Evolutionary conservation across 2,329 filamentous ascomycete species (phyloP).

Genomic region (Calonectria montana): DNA sequence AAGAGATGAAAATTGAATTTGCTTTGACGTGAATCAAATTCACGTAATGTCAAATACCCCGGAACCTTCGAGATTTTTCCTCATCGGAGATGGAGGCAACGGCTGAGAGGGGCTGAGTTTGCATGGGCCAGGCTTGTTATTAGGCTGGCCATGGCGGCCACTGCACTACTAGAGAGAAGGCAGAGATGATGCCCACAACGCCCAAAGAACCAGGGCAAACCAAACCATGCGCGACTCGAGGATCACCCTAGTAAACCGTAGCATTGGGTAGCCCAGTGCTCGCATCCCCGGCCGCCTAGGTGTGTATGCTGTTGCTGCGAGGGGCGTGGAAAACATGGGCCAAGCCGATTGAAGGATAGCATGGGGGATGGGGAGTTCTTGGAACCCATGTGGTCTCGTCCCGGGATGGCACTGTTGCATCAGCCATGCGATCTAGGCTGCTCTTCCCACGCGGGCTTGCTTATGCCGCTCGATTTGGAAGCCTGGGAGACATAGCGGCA

Average conservation of each 20-base stretch:
- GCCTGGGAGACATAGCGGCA: conserved; percentile 3
- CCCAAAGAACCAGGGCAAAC: conserved; percentile 15
- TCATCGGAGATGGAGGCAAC: conserved; percentile 10
- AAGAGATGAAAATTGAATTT: not conserved
- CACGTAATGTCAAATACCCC: not conserved
- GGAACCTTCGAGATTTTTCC: not conserved
- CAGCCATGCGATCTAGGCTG: conserved; percentile 34
- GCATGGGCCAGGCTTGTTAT: conserved; percentile 4
- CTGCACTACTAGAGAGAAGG: not conserved
- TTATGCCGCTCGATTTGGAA: conserved; percentile 20
- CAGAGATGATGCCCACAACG: conserved; percentile 13
- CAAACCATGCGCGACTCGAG: conserved; percentile 16
- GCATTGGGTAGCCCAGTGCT: conserved; percentile 17
- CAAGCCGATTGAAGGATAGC: conserved; percentile 14
- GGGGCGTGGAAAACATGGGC: conserved; percentile 23
- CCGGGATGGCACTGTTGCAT: conserved; percentile 48
- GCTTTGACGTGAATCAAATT: not conserved
- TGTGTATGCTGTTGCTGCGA: conserved; percentile 16
- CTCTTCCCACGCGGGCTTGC: conserved; percentile 20
- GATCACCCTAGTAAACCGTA: conserved; percentile 17
- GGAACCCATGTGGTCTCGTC: conserved; percentile 41
- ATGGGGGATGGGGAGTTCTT: conserved; percentile 30
- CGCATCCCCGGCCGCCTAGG: conserved; percentile 17
- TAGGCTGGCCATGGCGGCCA: not conserved
- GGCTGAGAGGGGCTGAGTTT: conserved; percentile 14